phyloP scores from a whole-genome alignment of 1,139 yeast species.

The Kurtzmaniella quercitrusa region DNA sequence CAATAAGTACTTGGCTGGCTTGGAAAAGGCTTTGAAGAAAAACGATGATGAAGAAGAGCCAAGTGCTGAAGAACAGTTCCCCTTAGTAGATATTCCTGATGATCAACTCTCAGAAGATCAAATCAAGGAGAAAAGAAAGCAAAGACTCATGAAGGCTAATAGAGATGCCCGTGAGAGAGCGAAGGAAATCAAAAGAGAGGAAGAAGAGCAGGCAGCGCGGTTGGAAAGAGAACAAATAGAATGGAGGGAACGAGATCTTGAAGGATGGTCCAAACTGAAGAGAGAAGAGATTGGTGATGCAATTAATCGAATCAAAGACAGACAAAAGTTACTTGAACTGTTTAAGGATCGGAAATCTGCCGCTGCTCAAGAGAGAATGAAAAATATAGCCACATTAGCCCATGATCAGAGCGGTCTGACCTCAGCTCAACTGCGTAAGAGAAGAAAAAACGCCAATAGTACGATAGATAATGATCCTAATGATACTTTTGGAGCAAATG shows the following conservation, averaged over 20 bases:
- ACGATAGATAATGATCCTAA: slow-evolving; percentile 87
- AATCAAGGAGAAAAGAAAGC: slow-evolving; percentile 82
- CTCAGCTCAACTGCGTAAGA: slow-evolving; percentile 34
- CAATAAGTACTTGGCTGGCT: slow-evolving; percentile 57
- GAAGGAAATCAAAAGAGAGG: slow-evolving; percentile 63
- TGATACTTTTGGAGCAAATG: slow-evolving; percentile 94
- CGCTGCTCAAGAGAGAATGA: slow-evolving; percentile 93
- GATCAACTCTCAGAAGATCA: slow-evolving; percentile 77
- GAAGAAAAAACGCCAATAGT: slow-evolving; percentile 52
- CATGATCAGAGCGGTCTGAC: slow-evolving; percentile 55
- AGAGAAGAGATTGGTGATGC: slow-evolving; percentile 56
- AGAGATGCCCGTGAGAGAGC: slow-evolving; percentile 85
- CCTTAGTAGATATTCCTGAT: slow-evolving; percentile 79
- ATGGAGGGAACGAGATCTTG: slow-evolving; percentile 73
- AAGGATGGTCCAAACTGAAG: slow-evolving; percentile 75
- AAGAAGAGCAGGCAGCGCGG: slow-evolving; percentile 52
- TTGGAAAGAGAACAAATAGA: slow-evolving; percentile 59
- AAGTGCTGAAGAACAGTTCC: slow-evolving; percentile 60
- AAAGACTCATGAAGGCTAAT: slow-evolving; percentile 76
- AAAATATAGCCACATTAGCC: slow-evolving; percentile 82
- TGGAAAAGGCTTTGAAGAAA: slow-evolving; percentile 66
- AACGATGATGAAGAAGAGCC: slow-evolving; percentile 48
- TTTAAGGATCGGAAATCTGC: slow-evolving; percentile 83
- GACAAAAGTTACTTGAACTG: slow-evolving; percentile 68
- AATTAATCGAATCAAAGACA: slow-evolving; percentile 58